Conservation (phyloP, 805 yeast species). For the Lipomyces japonicus region DNA sequence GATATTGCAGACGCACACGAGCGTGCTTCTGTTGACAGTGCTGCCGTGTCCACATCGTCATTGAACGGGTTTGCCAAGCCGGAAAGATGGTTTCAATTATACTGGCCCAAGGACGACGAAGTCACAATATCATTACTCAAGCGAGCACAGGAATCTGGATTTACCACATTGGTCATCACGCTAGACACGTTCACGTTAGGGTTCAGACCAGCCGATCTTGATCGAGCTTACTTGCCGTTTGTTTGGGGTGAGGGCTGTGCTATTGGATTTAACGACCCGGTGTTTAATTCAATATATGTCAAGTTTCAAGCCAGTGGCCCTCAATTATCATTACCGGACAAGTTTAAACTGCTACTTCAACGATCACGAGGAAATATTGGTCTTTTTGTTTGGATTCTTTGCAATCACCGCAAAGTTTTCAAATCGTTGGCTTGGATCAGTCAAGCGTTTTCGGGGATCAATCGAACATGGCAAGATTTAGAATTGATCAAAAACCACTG, state of each 20-base stretch:
- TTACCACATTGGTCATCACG: slow-evolving; percentile 26
- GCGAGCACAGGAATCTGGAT: slow-evolving; percentile 25
- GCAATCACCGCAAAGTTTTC: slow-evolving; percentile 7
- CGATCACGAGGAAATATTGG: slow-evolving; percentile 8
- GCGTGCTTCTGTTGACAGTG: not conserved
- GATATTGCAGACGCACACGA: slow-evolving; percentile 22
- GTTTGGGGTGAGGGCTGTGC: slow-evolving; percentile 31
- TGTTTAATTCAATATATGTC: slow-evolving; percentile 27
- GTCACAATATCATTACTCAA: slow-evolving; percentile 21
- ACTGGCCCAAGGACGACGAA: slow-evolving; percentile 28
- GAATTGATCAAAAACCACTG: slow-evolving; percentile 20
- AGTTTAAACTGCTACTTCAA: slow-evolving; percentile 3
- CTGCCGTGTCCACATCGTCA: not conserved
- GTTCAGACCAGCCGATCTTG: slow-evolving; percentile 34
- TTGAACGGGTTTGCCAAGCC: not conserved
- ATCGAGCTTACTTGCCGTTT: slow-evolving; percentile 32
- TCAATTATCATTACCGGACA: not conserved
- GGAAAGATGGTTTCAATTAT: slow-evolving; percentile 28
- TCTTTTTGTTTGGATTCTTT: slow-evolving; percentile 4
- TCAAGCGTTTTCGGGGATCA: slow-evolving; percentile 17
- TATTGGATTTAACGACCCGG: slow-evolving; percentile 34
- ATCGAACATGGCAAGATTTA: slow-evolving; percentile 27
- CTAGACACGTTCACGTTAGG: slow-evolving; percentile 29
- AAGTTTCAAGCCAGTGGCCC: slow-evolving; percentile 7
- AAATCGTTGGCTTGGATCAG: slow-evolving; percentile 21